Evolutionary conservation across 208 protist genomes (phyloP), one percentile per base, ranked within the genome.

Genomic region (Porcisia hertigi): DNA sequence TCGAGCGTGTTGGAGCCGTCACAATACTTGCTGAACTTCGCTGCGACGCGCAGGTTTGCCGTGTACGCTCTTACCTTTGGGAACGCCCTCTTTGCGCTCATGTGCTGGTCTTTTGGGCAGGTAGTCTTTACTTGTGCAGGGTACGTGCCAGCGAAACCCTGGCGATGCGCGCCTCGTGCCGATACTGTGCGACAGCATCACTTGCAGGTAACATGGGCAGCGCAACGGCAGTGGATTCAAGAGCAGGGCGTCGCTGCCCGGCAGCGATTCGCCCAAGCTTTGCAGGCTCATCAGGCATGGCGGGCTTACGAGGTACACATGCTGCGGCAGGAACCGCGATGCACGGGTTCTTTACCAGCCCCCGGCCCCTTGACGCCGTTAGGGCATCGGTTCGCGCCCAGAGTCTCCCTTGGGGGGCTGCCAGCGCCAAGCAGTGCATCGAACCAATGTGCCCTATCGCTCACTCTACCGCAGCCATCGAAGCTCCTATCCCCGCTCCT

Each of bases 51-150:
- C 34, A 30, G 52, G n/a, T 71, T 69, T 34, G 57, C 74, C 0
- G 7, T 76, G 2, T 47, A 30, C 4, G 30, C 62, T 9, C 63
- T 83, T 2, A 45, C 49, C 36, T n/a, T 75, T 2, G 79, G 74
- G 3, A 49, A 79, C 23, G 2, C 54, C 0, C 36, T 79, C 25
- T 79, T 69, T n/a, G 55, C 25, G 6, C 54, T 79, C 12, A 79
- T 83, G 74, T 79, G 62, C 53, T 45, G 34, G 63, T 73, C 55
- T 6, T 73, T 83, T 39, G 20, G 59, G 14, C 70, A 73, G 2
- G 79, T 65, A n/a, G 52, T 79, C 63, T 79, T 83, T 55, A 82
- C 73, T 9, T 69, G 67, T 18, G 73, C 82, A 6, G 82, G 82
- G 23, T 82, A 82, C 71, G 82, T 86, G 0, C 77, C 82, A 9